Base-by-base conservation (phyloP, 2,329 filamentous ascomycete species). In the Venturia asperata region DNA sequence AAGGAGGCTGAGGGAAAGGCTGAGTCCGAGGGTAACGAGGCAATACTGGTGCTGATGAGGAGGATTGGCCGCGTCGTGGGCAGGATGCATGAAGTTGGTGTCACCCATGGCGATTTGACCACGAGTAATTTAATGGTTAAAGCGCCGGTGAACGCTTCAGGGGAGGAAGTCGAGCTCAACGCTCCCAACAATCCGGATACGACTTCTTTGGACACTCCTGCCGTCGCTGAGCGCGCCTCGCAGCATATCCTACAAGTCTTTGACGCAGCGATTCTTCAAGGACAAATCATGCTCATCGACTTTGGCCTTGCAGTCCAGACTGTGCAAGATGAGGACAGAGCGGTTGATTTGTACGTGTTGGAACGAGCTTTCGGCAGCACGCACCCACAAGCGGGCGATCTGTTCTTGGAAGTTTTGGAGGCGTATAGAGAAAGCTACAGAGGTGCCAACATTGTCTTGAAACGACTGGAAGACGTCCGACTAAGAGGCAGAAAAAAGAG, bases 51-150 rank as follows among this genome's bases (percentile, higher is more conserved):
- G 15, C 77, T 96, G 67, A 86, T 96, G 84, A 77, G 81, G 60
- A 81, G 84, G 68, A 86, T 96, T 67, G 92, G 91, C 0, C 72
- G 74, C 5, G 86, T 87, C 1, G 84, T 96, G 19, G 92, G 89
- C 9, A 82, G 76, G 64, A 79, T 99, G 80, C 94, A 99, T 80
- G 83, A 82, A 64, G 82, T 86, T n/a, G 93, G 93, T 19, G 85
- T 97, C 65, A 87, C 96, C 66, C 94, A 99, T 78, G 94, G 94
- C 49, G 94, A 99, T 78, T 77, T 99, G 78, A 99, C 94, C 67
- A 99, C 92, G 68, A 97, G 92, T 78, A 99, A 99, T 77, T 83
- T 99, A 79, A 97, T 99, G 88, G 74, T 97, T 69, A 75, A 85
- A 67, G 68, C 45, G 17, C 42, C 41, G 2, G 6, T 7, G 7